Evolutionary conservation across 208 protist genomes (phyloP).

Genomic region (Kentomonas sorsogonicus): DNA sequence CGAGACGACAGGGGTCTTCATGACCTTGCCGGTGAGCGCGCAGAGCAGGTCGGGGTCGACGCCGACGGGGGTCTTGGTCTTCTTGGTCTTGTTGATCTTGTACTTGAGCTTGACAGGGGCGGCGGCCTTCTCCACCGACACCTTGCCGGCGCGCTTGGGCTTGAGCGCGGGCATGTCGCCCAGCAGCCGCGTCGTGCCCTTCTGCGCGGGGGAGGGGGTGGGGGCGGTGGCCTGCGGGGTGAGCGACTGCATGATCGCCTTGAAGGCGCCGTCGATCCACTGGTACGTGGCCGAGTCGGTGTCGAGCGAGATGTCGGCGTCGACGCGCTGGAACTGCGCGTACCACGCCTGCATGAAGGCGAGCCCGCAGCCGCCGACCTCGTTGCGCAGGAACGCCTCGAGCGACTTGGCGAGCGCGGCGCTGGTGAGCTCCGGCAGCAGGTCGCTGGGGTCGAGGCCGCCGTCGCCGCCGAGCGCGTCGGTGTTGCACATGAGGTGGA

Average conservation of each 20-base stretch:
- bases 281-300: slow-evolving; percentile 65
- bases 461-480: slow-evolving; percentile 64
- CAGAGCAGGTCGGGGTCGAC: slow-evolving; percentile 68
- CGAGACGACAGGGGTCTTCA: slow-evolving; percentile 90
- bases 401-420: slow-evolving; percentile 36
- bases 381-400: slow-evolving; percentile 58
- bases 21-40: slow-evolving; percentile 78
- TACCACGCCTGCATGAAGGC: slow-evolving; percentile 79
- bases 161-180: slow-evolving; percentile 63
- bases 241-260: slow-evolving; percentile 32
- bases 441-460: slow-evolving; percentile 26
- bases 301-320: slow-evolving; percentile 61
- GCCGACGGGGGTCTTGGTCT: slow-evolving; percentile 46
- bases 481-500: slow-evolving; percentile 89
- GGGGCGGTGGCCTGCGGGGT: slow-evolving; percentile 12
- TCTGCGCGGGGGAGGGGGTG: slow-evolving; percentile 14
- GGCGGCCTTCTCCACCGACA: slow-evolving; percentile 70
- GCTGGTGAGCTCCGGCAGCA: slow-evolving; percentile 63
- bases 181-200: slow-evolving; percentile 28
- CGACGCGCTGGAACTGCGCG: slow-evolving; percentile 59
- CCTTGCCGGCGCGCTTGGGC: slow-evolving; percentile 43
- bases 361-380: slow-evolving; percentile 62
- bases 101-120: slow-evolving; percentile 41
- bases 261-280: slow-evolving; percentile 55
- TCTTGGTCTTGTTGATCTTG: slow-evolving; percentile 27